A percentile compares a stretch with the other conserved stretches of the same genome.
phyloP scores from a whole-genome alignment of 176 grass and related monocot genomes.

The Phragmites australis region DNA sequence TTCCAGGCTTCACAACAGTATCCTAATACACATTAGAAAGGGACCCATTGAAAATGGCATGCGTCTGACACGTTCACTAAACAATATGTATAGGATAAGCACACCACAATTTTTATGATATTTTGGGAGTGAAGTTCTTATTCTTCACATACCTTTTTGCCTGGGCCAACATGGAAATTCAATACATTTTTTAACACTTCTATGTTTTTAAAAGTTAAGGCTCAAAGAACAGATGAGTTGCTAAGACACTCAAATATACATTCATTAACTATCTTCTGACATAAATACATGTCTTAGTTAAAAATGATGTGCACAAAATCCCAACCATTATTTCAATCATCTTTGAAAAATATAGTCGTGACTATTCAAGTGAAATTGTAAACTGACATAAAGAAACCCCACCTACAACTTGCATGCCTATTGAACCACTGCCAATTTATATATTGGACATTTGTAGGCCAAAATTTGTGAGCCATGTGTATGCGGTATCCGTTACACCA shows the following conservation, averaged over 20 bases:
- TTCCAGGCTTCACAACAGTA: background rate
- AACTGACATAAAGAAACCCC: background rate
- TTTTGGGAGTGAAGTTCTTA: background rate
- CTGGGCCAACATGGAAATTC: background rate
- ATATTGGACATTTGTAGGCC: background rate
- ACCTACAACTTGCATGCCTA: background rate
- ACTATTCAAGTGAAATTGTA: background rate
- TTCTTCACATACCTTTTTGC: background rate
- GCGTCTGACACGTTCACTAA: background rate
- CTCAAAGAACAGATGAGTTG: background rate
- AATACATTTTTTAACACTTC: background rate
- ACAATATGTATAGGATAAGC: background rate
- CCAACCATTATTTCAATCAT: background rate
- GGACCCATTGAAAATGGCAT: background rate
- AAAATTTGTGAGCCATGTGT: background rate
- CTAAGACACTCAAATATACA: background rate
- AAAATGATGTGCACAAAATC: background rate
- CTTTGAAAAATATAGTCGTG: background rate
- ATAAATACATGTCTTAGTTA: background rate
- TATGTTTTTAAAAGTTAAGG: background rate
- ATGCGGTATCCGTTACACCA: background rate
- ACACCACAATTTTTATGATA: background rate
- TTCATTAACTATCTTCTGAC: background rate
- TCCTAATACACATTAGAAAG: background rate
- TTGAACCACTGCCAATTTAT: slow-evolving; percentile 2